These are phyloP conservation scores for Skeletonema grethae DNA, from an alignment of 108 stramenopile genomes.

Conservation along the genomic window DNA sequence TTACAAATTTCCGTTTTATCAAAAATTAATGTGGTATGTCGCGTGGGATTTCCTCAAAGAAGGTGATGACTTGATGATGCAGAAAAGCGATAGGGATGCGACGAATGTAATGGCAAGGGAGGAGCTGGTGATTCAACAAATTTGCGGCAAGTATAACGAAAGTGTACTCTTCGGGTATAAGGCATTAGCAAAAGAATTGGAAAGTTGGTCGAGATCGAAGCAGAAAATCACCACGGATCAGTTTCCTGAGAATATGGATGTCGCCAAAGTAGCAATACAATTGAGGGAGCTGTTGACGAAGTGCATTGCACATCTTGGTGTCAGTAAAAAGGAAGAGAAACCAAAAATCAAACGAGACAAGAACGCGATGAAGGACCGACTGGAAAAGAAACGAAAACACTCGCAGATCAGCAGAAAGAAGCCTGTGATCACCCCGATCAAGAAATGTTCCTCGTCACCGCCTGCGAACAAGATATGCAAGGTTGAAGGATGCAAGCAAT, in stretches of 20 bases:
- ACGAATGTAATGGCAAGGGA: background rate
- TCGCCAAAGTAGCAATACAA: conserved; percentile 7
- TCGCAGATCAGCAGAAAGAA: background rate
- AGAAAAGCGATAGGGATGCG: background rate
- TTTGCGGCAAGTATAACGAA: conserved; percentile 14
- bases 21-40: conserved; percentile 32
- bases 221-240: conserved; percentile 15
- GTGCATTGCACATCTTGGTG: background rate
- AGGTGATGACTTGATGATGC: conserved; percentile 10
- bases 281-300: background rate
- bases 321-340: background rate
- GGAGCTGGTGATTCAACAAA: conserved; percentile 9
- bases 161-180: conserved; percentile 26
- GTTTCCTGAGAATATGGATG: conserved; percentile 27
- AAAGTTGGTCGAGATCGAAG: conserved; percentile 25
- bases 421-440: background rate
- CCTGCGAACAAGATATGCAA: background rate
- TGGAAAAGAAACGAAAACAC: background rate
- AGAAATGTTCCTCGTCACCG: background rate
- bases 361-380: background rate
- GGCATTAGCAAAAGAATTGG: conserved; percentile 23
- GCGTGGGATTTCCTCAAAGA: conserved; percentile 28
- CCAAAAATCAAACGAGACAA: background rate
- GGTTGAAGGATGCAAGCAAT: background rate
- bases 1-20: conserved; percentile 31